These are phyloP conservation scores for Coemansia sp. DNA, from an alignment of 192 early-diverging fungal genomes.

Conservation along the genomic window DNA sequence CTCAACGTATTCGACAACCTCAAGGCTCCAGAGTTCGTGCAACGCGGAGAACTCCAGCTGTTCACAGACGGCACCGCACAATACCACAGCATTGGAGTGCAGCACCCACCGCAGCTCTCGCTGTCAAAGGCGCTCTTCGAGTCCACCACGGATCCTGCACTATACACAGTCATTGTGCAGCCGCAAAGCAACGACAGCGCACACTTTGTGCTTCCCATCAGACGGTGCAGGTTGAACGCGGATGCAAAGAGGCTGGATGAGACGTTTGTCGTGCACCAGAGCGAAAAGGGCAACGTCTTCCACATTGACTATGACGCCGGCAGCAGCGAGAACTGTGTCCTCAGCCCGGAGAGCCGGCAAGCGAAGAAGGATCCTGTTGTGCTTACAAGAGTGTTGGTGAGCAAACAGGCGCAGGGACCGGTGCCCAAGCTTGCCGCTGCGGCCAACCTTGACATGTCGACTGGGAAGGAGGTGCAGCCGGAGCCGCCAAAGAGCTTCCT, in stretches of 20 bases:
- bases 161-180: constrained; percentile 31
- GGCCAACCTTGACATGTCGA: constrained; percentile 28
- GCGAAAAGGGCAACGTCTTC: constrained; percentile 22
- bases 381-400: constrained; percentile 24
- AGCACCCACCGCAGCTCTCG: constrained; percentile 18
- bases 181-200: constrained; percentile 20
- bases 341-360: not conserved
- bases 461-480: constrained; percentile 49
- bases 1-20: constrained; percentile 41
- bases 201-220: constrained; percentile 19
- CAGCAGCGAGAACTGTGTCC: constrained; percentile 25
- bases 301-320: constrained; percentile 46
- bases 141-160: not conserved
- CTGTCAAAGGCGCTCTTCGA: not conserved
- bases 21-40: constrained; percentile 16
- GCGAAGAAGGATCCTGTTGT: constrained; percentile 1
- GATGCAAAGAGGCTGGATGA: constrained; percentile 27
- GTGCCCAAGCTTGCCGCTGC: constrained; percentile 35
- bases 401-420: constrained; percentile 24
- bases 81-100: constrained; percentile 24
- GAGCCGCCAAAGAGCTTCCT: constrained; percentile 59
- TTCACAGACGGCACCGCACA: constrained; percentile 30
- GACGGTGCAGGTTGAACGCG: constrained; percentile 26
- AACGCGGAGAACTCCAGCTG: constrained; percentile 46
- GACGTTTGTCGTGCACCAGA: constrained; percentile 41